These are phyloP conservation scores for Mucor racemosus DNA, from an alignment of 371 early-diverging fungal species.

Conservation along the genomic window DNA sequence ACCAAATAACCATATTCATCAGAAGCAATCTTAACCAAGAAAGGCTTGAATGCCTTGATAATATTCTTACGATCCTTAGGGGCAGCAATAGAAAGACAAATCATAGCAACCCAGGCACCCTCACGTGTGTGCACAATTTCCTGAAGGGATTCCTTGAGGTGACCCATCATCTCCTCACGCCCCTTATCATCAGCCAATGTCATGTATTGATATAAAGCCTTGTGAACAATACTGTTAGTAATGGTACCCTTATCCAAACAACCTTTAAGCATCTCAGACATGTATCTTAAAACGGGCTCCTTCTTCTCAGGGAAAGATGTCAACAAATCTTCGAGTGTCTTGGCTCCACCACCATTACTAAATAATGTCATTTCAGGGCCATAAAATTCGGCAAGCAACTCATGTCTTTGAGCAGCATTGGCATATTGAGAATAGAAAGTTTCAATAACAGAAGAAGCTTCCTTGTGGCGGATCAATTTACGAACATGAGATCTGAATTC, in stretches of 20 bases:
- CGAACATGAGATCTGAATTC: conserved; percentile 85
- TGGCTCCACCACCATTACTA: conserved; percentile 46
- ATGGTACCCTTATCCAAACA: conserved; percentile 87
- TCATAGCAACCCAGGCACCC: conserved; percentile 85
- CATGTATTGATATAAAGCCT: conserved; percentile 85
- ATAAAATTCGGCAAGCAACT: conserved; percentile 90
- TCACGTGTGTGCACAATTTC: conserved; percentile 92
- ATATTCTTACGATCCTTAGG: conserved; percentile 92
- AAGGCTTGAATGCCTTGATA: conserved; percentile 85
- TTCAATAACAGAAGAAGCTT: conserved; percentile 85
- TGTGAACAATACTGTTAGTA: conserved; percentile 86
- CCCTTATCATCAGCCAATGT: conserved; percentile 63
- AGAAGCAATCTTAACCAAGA: conserved; percentile 76
- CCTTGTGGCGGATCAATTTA: conserved; percentile 80
- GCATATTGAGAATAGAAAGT: conserved; percentile 84
- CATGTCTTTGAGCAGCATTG: conserved; percentile 75
- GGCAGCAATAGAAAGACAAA: conserved; percentile 77
- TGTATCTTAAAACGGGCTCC: conserved; percentile 72
- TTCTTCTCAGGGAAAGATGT: conserved; percentile 77
- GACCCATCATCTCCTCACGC: conserved; percentile 65
- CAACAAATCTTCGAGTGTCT: conserved; percentile 71
- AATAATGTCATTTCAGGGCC: conserved; percentile 91
- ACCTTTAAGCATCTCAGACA: conserved; percentile 70
- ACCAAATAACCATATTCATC: conserved; percentile 94
- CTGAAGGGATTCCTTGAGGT: conserved; percentile 82